phyloP scores from a whole-genome alignment of 2,329 filamentous ascomycete species.

The Arachnomyces sp. region DNA sequence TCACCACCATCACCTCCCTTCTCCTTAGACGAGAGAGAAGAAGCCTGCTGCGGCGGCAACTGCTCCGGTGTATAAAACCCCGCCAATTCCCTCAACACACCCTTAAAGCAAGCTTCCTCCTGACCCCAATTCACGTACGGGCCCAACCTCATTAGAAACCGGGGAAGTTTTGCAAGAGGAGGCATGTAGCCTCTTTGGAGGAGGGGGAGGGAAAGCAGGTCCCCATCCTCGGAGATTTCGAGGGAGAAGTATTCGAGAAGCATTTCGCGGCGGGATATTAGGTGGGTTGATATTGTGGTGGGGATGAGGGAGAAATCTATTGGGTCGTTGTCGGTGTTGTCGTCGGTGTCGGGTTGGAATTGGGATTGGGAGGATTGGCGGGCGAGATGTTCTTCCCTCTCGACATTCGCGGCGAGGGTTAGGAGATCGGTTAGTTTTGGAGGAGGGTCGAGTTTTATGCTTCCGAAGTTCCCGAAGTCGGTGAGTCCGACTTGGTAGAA shows the following conservation, averaged over 20 bases:
- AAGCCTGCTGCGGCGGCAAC: too few species aligned
- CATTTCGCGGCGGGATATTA: slow-evolving; percentile 76
- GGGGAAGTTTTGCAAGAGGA: slow-evolving; percentile 74
- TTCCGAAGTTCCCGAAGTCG: slow-evolving; percentile 91
- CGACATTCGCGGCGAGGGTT: slow-evolving; percentile 62
- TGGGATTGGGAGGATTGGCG: not conserved
- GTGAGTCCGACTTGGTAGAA: slow-evolving; percentile 94
- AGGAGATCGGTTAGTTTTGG: slow-evolving; percentile 66
- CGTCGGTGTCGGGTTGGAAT: slow-evolving; percentile 24
- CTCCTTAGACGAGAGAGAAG: too few species aligned
- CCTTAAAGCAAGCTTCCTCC: slow-evolving; percentile 78
- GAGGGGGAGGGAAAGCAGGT: slow-evolving; percentile 72
- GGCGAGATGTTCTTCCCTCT: slow-evolving; percentile 44
- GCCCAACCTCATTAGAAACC: slow-evolving; percentile 79
- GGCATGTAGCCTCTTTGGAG: slow-evolving; percentile 85
- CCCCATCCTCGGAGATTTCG: slow-evolving; percentile 68
- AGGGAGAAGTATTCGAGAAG: slow-evolving; percentile 87
- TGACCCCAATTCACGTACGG: slow-evolving; percentile 80
- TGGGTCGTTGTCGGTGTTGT: slow-evolving; percentile 61
- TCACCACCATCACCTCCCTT: slow-evolving; percentile 33
- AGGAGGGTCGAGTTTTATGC: slow-evolving; percentile 70
- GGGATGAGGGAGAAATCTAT: slow-evolving; percentile 60
- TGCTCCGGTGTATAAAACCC: slow-evolving; percentile 86
- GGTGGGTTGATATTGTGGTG: slow-evolving; percentile 39
- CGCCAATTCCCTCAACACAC: slow-evolving; percentile 78